phyloP scores from a whole-genome alignment of 305 asterid species.

The Plantago lanceolata region DNA sequence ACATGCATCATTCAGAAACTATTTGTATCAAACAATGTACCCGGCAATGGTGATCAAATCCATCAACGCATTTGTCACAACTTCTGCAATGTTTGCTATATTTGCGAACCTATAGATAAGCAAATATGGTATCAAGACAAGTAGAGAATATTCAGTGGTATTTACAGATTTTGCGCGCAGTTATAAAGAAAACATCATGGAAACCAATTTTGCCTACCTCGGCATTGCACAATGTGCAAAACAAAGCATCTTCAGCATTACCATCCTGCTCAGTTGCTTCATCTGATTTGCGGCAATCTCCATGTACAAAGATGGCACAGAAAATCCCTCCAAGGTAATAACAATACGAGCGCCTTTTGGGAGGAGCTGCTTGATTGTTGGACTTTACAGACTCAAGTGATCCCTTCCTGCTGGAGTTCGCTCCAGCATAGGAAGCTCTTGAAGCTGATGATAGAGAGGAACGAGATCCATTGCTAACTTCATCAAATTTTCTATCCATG shows the following conservation, averaged over 20 bases:
- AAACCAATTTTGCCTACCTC: slow-evolving; percentile 55
- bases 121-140: slow-evolving; percentile 23
- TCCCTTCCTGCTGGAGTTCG: slow-evolving; percentile 62
- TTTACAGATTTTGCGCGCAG: neutral
- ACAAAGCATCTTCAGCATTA: slow-evolving; percentile 80
- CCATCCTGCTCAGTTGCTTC: slow-evolving; percentile 60
- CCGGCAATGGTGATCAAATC: slow-evolving; percentile 99
- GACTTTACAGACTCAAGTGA: slow-evolving; percentile 61
- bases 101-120: slow-evolving; percentile 63
- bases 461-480: slow-evolving; percentile 56
- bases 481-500: slow-evolving; percentile 54
- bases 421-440: slow-evolving; percentile 61
- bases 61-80: slow-evolving; percentile 99
- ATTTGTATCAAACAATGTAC: slow-evolving; percentile 37
- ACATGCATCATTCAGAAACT: slow-evolving; percentile 7
- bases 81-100: slow-evolving; percentile 99
- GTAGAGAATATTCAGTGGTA: neutral
- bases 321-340: slow-evolving; percentile 54
- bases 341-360: slow-evolving; percentile 43
- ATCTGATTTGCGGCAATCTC: slow-evolving; percentile 79
- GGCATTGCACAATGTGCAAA: slow-evolving; percentile 92
- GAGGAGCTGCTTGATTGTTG: slow-evolving; percentile 42
- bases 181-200: slow-evolving; percentile 6
- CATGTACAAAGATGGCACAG: slow-evolving; percentile 68
- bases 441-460: slow-evolving; percentile 72